Evolutionary conservation across 306 rosid species (phyloP).

Genomic region (Quercus glauca): DNA sequence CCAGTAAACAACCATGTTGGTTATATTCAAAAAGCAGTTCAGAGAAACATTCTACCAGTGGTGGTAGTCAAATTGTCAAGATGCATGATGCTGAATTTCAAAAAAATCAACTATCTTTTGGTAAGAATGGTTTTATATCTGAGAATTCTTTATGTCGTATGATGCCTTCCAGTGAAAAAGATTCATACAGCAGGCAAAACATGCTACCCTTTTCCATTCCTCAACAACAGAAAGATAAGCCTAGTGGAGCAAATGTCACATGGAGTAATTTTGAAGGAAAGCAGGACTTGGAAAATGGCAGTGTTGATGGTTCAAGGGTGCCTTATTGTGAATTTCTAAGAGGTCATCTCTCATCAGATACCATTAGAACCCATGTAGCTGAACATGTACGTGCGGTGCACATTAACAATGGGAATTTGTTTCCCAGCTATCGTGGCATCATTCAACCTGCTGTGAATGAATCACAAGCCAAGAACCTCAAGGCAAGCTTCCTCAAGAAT

Average conservation of each 20-base stretch:
- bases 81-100: background rate
- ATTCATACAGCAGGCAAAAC: background rate
- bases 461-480: constrained; percentile 49
- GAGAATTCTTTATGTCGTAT: background rate
- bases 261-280: background rate
- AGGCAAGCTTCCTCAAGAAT: constrained; percentile 61
- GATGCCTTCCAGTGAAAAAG: background rate
- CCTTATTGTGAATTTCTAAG: background rate
- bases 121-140: background rate
- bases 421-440: background rate
- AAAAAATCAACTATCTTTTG: background rate
- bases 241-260: background rate
- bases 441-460: constrained; percentile 39
- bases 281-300: background rate
- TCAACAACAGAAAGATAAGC: background rate
- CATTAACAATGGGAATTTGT: background rate
- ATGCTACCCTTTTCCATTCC: background rate
- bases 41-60: background rate
- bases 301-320: background rate
- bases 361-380: background rate
- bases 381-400: background rate
- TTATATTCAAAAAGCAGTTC: background rate
- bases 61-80: background rate
- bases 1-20: background rate
- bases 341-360: background rate